Conservation (phyloP, 805 yeast species). For the Saturnispora bothae region DNA sequence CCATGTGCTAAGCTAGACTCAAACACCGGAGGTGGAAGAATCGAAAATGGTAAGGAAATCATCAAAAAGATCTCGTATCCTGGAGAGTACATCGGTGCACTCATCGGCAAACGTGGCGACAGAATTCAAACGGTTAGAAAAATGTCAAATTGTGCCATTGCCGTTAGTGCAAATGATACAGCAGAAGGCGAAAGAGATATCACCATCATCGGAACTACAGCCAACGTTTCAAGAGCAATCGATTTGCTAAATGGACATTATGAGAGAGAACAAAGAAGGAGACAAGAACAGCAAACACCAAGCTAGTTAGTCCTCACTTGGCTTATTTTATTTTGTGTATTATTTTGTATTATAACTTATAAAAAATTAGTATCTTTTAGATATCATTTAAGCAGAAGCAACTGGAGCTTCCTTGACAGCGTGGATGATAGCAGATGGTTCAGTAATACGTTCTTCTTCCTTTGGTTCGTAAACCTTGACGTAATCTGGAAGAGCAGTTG, state of each 20-base stretch:
- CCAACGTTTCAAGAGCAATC: slow-evolving; percentile 49
- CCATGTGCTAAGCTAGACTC: slow-evolving; percentile 30
- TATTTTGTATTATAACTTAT: not conserved
- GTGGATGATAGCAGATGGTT: slow-evolving; percentile 79
- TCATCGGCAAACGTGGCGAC: slow-evolving; percentile 78
- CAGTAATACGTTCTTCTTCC: slow-evolving; percentile 76
- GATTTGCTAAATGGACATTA: slow-evolving; percentile 43
- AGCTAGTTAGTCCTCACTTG: too few relatives aligned
- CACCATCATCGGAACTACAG: slow-evolving; percentile 53
- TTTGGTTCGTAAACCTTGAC: slow-evolving; percentile 89
- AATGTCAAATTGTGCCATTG: slow-evolving; percentile 66
- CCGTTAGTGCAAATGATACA: slow-evolving; percentile 55
- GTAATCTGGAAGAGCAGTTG: slow-evolving; percentile 90
- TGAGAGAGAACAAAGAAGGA: slow-evolving; percentile 41
- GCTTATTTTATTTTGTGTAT: slow-evolving; percentile 1
- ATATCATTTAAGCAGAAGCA: slow-evolving; percentile 12
- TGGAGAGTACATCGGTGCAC: slow-evolving; percentile 77
- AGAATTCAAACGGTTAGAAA: slow-evolving; percentile 81
- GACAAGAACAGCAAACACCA: too few relatives aligned
- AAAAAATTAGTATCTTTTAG: not conserved
- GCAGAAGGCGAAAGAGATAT: slow-evolving; percentile 57
- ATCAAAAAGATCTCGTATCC: slow-evolving; percentile 50
- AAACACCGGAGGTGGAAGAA: not conserved
- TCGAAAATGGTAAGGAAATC: slow-evolving; percentile 19
- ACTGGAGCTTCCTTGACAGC: slow-evolving; percentile 26